Percentiles rank a stretch among this genome's conserved stretches.
These are phyloP conservation scores for Boletus sp. DNA, from an alignment of 1,284 basidiomycete species.

Conservation along the genomic window DNA sequence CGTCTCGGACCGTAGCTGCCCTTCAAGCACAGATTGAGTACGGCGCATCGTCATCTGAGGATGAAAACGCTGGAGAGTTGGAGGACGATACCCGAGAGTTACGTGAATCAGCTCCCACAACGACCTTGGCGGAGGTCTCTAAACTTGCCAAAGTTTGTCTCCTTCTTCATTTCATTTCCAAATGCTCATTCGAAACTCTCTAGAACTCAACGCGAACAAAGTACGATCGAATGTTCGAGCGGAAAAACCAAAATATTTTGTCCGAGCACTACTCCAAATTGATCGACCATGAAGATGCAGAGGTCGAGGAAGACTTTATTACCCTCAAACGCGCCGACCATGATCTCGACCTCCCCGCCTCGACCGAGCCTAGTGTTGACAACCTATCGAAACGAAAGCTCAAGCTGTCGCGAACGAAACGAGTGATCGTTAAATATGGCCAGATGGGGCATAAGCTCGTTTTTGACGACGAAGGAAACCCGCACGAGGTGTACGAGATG, in stretches of 20 bases:
- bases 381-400: slow-evolving; percentile 50
- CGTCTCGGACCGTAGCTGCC: slow-evolving; percentile 42
- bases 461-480: slow-evolving; percentile 82
- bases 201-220: slow-evolving; percentile 73
- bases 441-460: slow-evolving; percentile 68
- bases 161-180: not conserved
- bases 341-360: slow-evolving; percentile 63
- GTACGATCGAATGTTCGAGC: slow-evolving; percentile 97
- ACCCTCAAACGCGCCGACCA: slow-evolving; percentile 91
- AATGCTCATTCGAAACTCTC: not conserved
- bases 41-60: slow-evolving; percentile 21
- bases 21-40: slow-evolving; percentile 37
- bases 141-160: slow-evolving; percentile 34
- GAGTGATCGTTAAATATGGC: slow-evolving; percentile 62
- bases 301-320: slow-evolving; percentile 80
- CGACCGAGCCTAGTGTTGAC: slow-evolving; percentile 42
- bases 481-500: slow-evolving; percentile 80
- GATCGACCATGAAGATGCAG: slow-evolving; percentile 61
- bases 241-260: slow-evolving; percentile 92
- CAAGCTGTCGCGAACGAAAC: slow-evolving; percentile 75
- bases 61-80: slow-evolving; percentile 30
- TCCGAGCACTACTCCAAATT: slow-evolving; percentile 91
- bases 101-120: not conserved
- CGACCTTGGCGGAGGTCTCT: not conserved
- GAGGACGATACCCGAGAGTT: slow-evolving; percentile 14